Evolutionary conservation across 129 eudicot species (phyloP).

Genomic region (Kitagawia praeruptora): DNA sequence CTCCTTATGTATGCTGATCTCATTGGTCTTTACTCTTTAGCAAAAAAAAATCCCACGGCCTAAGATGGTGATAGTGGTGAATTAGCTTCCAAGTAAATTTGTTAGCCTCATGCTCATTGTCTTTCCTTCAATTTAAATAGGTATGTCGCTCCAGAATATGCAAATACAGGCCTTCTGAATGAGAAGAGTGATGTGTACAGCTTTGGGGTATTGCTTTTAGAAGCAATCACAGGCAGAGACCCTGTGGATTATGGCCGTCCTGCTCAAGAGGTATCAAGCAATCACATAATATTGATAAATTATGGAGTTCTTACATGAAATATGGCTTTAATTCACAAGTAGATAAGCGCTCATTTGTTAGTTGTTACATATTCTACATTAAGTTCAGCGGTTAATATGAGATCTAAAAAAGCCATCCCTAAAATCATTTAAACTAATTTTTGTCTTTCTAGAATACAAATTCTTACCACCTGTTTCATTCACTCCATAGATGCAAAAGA

Average conservation of each 20-base stretch:
- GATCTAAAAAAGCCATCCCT: background rate
- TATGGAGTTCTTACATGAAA: background rate
- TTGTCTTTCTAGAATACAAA: background rate
- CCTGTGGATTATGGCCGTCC: conserved; percentile 87
- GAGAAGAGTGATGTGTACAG: conserved; percentile 91
- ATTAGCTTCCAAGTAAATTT: background rate
- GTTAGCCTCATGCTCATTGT: background rate
- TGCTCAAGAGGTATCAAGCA: conserved; percentile 55
- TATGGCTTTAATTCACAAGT: background rate
- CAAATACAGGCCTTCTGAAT: conserved; percentile 74
- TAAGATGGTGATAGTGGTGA: background rate
- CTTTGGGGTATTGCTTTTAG: conserved; percentile 78
- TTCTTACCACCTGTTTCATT: background rate
- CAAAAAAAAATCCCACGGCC: background rate
- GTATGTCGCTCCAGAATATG: conserved; percentile 90
- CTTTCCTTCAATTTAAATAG: conserved; percentile 21
- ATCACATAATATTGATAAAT: background rate
- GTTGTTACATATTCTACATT: background rate
- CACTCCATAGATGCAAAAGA: background rate
- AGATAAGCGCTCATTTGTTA: background rate
- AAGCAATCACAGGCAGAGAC: conserved; percentile 78
- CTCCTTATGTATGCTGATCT: background rate
- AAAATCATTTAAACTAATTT: background rate
- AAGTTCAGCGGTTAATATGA: background rate
- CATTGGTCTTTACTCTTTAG: background rate